Base-by-base conservation (phyloP, 805 yeast species). In the Wickerhamiella allomyrinae region DNA sequence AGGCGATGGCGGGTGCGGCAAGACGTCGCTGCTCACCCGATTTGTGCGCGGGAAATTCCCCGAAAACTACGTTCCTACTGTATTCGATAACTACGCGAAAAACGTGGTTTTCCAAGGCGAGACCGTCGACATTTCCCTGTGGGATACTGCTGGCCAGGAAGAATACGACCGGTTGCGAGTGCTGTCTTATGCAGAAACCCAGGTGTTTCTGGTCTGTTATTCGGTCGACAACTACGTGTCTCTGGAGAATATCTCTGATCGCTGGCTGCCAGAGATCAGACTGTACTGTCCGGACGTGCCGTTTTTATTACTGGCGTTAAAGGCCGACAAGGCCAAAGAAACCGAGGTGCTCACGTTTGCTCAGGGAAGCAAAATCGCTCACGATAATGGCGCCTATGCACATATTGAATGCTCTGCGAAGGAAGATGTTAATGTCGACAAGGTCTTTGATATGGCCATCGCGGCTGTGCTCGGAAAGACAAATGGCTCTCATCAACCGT, bases 71-170 rank as follows among this genome's bases (percentile, higher is more conserved):
- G 80, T 81, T 6, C 94, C 94, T 1, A 82, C 91, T 0, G 77
- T 84, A 22, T 82, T 84, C 61, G 93, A 82, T 49, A 82, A 80
- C 58, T 80, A 80, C 56, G 74, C 76, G 10, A 72, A 80, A 7
- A 69, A 68, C 31, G 73, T 79, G 2, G 58, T 55, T 29, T 63
- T 71, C 0, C 63, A 65, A 27, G 68, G 68, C 21, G 71, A 74
- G 52, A 49, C 59, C n/a, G 67, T 79, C 17, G 86, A 79, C 54
- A 60, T 84, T 49, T 82, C 84, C 0, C 59, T 83, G 23, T 83
- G 93, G 93, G 95, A 84, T 57, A 82, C 94, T 1, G 94, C 94
- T 0, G 91, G 94, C 3, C 91, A 82, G 60, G 93, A 83, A 59
- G 91, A 81, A 57, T 82, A 80, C 55, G 87, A 79, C 56, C 65